A percentile compares a stretch with the other conserved stretches of the same genome.
Evolutionary conservation across 768 basidiomycete genomes (phyloP).

Genomic region (Tricholoma hemisulphureum): DNA sequence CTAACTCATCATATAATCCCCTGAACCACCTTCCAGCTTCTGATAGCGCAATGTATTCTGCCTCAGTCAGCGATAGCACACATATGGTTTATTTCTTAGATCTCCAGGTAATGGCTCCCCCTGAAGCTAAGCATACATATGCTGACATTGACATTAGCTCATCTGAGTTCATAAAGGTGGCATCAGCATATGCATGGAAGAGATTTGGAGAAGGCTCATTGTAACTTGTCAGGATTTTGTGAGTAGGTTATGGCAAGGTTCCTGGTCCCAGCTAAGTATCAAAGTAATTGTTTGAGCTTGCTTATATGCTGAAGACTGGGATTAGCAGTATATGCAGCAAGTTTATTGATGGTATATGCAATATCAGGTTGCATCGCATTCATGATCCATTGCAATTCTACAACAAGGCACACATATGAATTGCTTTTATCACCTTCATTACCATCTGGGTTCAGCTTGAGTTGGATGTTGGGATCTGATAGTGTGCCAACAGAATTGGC

Average conservation of each 20-base stretch:
- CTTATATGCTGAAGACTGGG: not conserved
- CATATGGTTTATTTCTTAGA: constrained; percentile 15
- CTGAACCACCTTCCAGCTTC: constrained; percentile 2
- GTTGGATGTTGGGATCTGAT: not conserved
- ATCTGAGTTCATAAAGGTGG: too few species aligned
- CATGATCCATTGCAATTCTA: not conserved
- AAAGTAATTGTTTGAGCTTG: not conserved
- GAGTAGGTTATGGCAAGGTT: constrained; percentile 1
- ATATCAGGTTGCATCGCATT: not conserved
- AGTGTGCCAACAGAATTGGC: not conserved
- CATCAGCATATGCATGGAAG: not conserved
- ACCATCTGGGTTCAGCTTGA: not conserved
- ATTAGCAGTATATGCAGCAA: constrained; percentile 1
- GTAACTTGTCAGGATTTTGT: too few species aligned
- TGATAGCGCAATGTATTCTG: not conserved
- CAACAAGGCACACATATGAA: not conserved
- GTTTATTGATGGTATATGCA: not conserved
- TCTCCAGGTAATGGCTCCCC: constrained; percentile 38
- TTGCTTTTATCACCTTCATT: not conserved
- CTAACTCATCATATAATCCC: not conserved
- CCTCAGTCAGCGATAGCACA: not conserved
- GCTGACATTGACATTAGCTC: constrained; percentile 21
- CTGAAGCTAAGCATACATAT: constrained; percentile 31
- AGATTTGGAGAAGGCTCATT: not conserved
- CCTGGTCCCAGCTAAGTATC: not conserved